Percentiles rank a stretch among this genome's conserved stretches.
These are phyloP conservation scores for Tetragonia tetragonoides DNA, from an alignment of 148 eudicot genomes.

Conservation along the genomic window DNA sequence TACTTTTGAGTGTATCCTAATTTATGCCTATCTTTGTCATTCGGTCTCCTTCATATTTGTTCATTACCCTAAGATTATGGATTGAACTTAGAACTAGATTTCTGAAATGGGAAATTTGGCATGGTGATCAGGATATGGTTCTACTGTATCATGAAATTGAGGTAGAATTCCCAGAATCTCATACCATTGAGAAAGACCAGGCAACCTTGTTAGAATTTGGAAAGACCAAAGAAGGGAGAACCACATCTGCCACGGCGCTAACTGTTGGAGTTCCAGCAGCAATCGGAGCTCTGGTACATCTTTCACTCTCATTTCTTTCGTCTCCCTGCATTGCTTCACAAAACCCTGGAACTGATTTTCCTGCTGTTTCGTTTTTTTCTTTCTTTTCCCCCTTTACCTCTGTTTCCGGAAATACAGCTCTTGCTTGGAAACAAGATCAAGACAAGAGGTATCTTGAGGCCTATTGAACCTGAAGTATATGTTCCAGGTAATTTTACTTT, in stretches of 20 bases:
- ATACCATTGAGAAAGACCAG: slow-evolving; percentile 50
- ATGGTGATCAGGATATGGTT: slow-evolving; percentile 75
- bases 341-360: not conserved
- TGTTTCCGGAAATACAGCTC: slow-evolving; percentile 48
- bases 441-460: slow-evolving; percentile 78
- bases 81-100: not conserved
- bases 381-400: not conserved
- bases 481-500: slow-evolving; percentile 59
- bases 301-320: not conserved
- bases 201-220: slow-evolving; percentile 88
- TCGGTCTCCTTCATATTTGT: too few relatives aligned
- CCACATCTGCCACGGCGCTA: slow-evolving; percentile 80
- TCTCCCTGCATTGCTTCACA: not conserved
- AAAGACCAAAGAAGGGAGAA: slow-evolving; percentile 55
- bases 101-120: not conserved
- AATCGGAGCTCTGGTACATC: slow-evolving; percentile 84
- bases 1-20: not conserved
- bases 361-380: not conserved
- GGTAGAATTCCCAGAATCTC: slow-evolving; percentile 58
- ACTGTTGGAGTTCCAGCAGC: slow-evolving; percentile 96
- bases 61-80: too few relatives aligned
- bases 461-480: slow-evolving; percentile 79
- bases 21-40: not conserved
- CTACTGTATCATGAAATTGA: slow-evolving; percentile 90
- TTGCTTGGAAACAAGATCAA: slow-evolving; percentile 69